Conservation (phyloP, 202 grass and related monocot species). For the Zoysia matrella region DNA sequence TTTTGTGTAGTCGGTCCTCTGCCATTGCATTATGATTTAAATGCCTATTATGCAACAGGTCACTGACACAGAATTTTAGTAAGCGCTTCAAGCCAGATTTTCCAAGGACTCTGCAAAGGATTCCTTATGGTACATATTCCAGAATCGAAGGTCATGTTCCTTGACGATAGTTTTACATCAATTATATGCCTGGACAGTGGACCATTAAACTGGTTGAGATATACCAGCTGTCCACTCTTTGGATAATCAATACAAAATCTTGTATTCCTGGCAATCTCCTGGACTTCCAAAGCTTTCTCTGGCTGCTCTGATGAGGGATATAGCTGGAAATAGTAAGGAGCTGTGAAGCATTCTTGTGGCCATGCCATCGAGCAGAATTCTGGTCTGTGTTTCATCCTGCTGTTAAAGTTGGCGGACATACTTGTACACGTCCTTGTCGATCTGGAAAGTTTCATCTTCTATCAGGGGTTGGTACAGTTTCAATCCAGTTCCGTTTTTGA, state of each 20-base stretch:
- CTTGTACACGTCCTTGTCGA: neutral
- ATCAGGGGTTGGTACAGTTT: neutral
- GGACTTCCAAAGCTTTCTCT: neutral
- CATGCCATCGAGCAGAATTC: conserved; percentile 2
- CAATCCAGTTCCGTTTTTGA: neutral
- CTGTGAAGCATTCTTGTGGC: neutral
- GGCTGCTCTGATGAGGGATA: neutral
- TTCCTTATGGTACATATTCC: too few species aligned
- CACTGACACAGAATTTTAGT: conserved; percentile 49
- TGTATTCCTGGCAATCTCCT: conserved; percentile 20
- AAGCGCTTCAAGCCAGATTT: conserved; percentile 29
- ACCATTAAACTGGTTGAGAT: conserved; percentile 4
- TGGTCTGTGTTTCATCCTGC: neutral
- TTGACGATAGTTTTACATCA: neutral
- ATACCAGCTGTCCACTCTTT: neutral
- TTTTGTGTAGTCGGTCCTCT: neutral
- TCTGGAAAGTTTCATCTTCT: conserved; percentile 13
- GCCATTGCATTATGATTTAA: conserved; percentile 16
- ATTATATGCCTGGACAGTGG: conserved; percentile 27
- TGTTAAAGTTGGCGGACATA: neutral
- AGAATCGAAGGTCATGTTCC: too few species aligned
- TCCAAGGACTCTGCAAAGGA: too few species aligned
- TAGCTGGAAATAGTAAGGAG: neutral
- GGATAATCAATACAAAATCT: neutral
- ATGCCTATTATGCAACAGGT: conserved; percentile 43